Base-by-base conservation (phyloP, 805 yeast species). In the Zygosaccharomyces gambellarensis region DNA sequence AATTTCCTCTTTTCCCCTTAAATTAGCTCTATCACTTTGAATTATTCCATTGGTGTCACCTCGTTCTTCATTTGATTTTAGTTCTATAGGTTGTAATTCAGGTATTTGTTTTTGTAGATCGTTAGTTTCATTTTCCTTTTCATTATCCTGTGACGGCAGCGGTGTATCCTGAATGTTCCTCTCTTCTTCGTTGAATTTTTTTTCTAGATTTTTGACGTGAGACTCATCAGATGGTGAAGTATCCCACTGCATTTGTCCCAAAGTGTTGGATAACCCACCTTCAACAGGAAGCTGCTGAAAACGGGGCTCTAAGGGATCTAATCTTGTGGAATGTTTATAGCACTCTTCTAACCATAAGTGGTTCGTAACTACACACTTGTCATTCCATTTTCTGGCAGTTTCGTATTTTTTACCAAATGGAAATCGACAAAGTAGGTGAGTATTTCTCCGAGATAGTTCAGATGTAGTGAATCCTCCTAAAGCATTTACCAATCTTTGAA, bases 321-420 rank as follows among this genome's bases (percentile, higher is more conserved):
- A 31, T 34, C 55, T 51, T 4, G 43, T 48, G 11, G 61, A 67
- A 17, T 43, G n/a, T 42, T 53, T 46, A 46, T 58, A 92, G 38
- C 89, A 78, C 47, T 87, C 90, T 61, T 92, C 98, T 11, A 92
- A 67, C 99, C 99, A 92, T 11, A 83, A 61, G 66, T 89, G 96
- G 60, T 86, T 90, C 28, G 75, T 74, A 21, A 87, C 69, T 4
- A 46, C 52, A 38, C 67, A 61, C 3, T 46, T 43, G 9, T 51
- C 56, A 7, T 64, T 62, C 96, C 97, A 90, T 52, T 76, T 75
- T 31, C 71, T 62, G 0, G 94, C 95, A 14, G 90, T 88, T 9
- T 76, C 77, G 59, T 78, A 88, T 67, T 92, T 92, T 48, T 76
- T 79, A 1, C 99, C 97, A 12, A 62, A 63, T 0, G 85, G 76